Evolutionary conservation across 352 stramenopile genomes (phyloP).

Genomic region (Phytophthora pistaciae): DNA sequence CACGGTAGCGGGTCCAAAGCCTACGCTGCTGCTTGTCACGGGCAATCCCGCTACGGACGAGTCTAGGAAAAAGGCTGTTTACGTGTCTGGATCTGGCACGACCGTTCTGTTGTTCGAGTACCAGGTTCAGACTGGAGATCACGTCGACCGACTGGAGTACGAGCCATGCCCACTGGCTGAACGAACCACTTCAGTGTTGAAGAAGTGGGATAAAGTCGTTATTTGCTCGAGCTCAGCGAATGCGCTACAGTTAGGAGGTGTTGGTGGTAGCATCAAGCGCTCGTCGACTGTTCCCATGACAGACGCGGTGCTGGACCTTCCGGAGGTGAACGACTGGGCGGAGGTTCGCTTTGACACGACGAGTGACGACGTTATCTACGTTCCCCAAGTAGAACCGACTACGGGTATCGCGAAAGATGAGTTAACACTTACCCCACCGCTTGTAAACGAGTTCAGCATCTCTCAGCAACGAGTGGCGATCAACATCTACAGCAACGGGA

Average conservation of each 20-base stretch:
- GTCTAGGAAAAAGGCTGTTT: conserved; percentile 36
- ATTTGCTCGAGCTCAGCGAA: conserved; percentile 51
- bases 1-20: conserved; percentile 43
- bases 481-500: conserved; percentile 71
- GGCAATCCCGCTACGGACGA: conserved; percentile 21
- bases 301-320: conserved; percentile 65
- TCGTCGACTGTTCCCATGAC: conserved; percentile 49
- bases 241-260: conserved; percentile 50
- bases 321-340: conserved; percentile 70
- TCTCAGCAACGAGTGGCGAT: conserved; percentile 46
- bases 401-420: conserved; percentile 30
- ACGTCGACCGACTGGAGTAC: conserved; percentile 72
- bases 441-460: conserved; percentile 58
- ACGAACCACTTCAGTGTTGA: conserved; percentile 23
- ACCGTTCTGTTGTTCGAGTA: conserved; percentile 64
- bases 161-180: conserved; percentile 48
- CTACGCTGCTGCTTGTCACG: conserved; percentile 50
- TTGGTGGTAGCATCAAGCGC: conserved; percentile 55
- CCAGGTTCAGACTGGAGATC: conserved; percentile 55
- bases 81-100: conserved; percentile 53
- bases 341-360: conserved; percentile 56
- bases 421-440: not conserved
- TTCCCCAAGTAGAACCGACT: conserved; percentile 56
- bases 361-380: conserved; percentile 46
- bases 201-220: conserved; percentile 65